Base-by-base conservation (phyloP, 495 filamentous ascomycete genomes). In the Daldinia childiae region DNA sequence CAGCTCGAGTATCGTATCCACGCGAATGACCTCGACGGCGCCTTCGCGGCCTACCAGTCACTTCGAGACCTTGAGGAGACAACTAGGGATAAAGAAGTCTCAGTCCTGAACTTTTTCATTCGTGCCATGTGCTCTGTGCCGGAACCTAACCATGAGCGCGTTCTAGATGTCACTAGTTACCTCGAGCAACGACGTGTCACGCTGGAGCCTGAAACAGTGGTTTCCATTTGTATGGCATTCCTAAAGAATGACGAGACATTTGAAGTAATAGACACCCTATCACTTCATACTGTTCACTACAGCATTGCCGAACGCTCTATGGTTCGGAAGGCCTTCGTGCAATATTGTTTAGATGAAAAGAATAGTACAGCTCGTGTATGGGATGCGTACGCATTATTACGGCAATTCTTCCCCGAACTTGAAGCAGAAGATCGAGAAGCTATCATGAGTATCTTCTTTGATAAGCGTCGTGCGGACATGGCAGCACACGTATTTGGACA, bases 391-490 rank as follows among this genome's bases (percentile, higher is more conserved):
- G 85, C 87, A 30, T 85, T 98, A 14, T 76, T 95, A 27, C 88
- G 88, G 30, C 82, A 90, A 30, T 87, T 91, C 69, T 97, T 98
- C 82, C 87, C 91, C 9, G 95, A 97, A 76, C 88, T 87, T 0
- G 79, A 84, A 1, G 82, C 86, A 0, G 79, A 79, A 14, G 82
- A 85, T 45, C 90, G 94, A 21, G 88, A 88, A 4, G 79, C 85
- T 17, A 83, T 98, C 48, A 98, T 99, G 93, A 83, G 88, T 17
- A 82, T 85, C 36, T 96, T 98, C 82, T 98, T 97, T 76, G 82
- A 84, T 6, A 90, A 93, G 32, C 80, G 84, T 32, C 87, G 92
- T 15, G 84, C 90, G 6, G 93, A 98, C 69, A 91, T 97, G 85
- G 95, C 92, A 0, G 88, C 86, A 36, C 82, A 93, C 66, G 87